Percentiles rank a stretch among this genome's conserved stretches.
These are phyloP conservation scores for Artomyces pyxidatus DNA, from an alignment of 768 basidiomycete species.

Conservation along the genomic window DNA sequence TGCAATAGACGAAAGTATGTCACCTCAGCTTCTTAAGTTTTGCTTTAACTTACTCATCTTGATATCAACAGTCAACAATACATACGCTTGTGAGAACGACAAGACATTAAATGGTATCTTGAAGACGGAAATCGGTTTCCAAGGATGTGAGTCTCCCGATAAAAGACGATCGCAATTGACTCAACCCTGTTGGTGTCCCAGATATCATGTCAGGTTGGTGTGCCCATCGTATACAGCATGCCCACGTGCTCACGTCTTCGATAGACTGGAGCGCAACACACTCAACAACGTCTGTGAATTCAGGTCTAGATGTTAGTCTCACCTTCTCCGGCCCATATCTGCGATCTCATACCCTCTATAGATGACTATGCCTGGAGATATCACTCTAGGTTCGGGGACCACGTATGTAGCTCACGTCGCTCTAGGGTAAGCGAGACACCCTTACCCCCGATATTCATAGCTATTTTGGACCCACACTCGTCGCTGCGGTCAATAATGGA, in stretches of 20 bases:
- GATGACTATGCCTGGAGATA: slow-evolving; percentile 16
- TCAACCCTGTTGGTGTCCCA: background rate
- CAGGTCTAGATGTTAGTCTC: slow-evolving; percentile 7
- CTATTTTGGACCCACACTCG: slow-evolving; percentile 11
- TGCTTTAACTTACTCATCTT: background rate
- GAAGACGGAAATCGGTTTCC: slow-evolving; percentile 10
- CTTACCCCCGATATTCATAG: background rate
- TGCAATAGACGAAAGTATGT: slow-evolving; percentile 14
- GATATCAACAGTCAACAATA: slow-evolving; percentile 8
- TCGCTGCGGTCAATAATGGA: slow-evolving; percentile 7
- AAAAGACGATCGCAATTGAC: background rate
- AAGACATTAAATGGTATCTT: slow-evolving; percentile 9
- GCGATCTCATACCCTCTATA: background rate
- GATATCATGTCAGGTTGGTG: slow-evolving; percentile 10
- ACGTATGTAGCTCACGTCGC: no score
- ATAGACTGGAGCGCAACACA: slow-evolving; percentile 12
- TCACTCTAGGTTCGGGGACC: background rate
- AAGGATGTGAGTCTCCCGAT: slow-evolving; percentile 10
- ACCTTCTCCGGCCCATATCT: background rate
- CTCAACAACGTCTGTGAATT: slow-evolving; percentile 6
- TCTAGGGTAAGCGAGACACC: no score
- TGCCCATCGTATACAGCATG: background rate
- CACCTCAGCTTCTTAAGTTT: background rate
- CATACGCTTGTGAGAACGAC: slow-evolving; percentile 10
- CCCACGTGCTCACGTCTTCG: background rate